phyloP scores from a whole-genome alignment of 2,329 filamentous ascomycete species.

The Colletotrichum magnum region DNA sequence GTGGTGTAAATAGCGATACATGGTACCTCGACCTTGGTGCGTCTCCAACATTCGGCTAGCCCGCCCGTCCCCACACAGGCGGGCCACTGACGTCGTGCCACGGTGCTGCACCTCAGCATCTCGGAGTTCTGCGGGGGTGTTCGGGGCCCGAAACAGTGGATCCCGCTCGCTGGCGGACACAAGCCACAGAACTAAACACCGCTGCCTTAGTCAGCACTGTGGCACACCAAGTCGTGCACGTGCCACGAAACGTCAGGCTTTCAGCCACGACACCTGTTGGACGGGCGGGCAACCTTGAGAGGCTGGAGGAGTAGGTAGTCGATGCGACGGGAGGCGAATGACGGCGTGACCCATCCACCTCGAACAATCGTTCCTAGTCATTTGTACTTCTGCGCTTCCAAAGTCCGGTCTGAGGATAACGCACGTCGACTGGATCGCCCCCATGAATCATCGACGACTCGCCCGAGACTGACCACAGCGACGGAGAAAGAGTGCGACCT shows the following conservation, averaged over 20 bases:
- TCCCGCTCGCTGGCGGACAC: neutral
- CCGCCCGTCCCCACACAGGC: conserved; percentile 8
- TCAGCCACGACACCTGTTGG: neutral
- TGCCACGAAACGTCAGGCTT: neutral
- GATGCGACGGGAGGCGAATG: conserved; percentile 3
- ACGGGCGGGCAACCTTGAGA: neutral
- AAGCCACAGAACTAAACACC: neutral
- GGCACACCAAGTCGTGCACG: neutral
- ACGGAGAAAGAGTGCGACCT: neutral
- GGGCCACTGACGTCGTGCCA: conserved; percentile 35
- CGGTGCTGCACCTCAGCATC: conserved; percentile 7
- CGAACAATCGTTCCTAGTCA: conserved; percentile 21
- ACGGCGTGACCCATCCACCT: conserved; percentile 21
- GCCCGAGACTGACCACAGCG: conserved; percentile 1
- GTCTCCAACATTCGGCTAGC: too few species aligned
- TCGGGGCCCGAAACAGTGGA: neutral
- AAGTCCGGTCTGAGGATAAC: conserved; percentile 4
- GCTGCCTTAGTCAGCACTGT: too few species aligned
- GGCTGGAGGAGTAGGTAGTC: neutral
- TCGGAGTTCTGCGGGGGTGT: conserved; percentile 8
- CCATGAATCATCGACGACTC: conserved; percentile 32
- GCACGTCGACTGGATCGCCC: conserved; percentile 5
- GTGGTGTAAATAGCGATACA: neutral
- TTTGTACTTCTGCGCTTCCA: neutral
- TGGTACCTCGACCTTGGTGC: too few species aligned